Percentiles rank a stretch among this genome's conserved stretches.
These are phyloP conservation scores for Aspergillus nomiae DNA, from an alignment of 2,329 filamentous ascomycete species.

Conservation along the genomic window DNA sequence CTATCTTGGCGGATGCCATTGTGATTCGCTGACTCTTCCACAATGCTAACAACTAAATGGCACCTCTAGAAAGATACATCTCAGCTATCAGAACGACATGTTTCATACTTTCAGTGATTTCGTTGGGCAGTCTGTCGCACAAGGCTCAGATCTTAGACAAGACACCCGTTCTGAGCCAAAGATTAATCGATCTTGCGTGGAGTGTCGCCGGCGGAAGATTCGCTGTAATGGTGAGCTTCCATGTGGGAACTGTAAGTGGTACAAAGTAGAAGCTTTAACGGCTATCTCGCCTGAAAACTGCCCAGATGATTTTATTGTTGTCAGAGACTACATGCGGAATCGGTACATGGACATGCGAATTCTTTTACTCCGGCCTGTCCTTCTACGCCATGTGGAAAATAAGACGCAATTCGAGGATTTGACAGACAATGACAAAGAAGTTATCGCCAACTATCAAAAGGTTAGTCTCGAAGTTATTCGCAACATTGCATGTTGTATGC, in stretches of 20 bases:
- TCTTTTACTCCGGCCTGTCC: neutral
- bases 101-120: neutral
- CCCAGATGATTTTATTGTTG: neutral
- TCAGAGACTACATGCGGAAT: neutral
- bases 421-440: neutral
- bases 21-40: neutral
- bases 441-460: neutral
- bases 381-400: neutral
- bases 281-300: neutral
- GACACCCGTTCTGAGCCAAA: neutral
- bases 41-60: neutral
- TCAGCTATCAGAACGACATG: neutral
- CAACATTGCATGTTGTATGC: slow-evolving; percentile 2
- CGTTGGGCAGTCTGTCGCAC: neutral
- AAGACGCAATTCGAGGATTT: neutral
- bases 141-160: neutral
- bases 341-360: neutral
- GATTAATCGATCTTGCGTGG: slow-evolving; percentile 8
- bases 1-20: neutral
- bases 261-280: neutral
- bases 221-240: slow-evolving; percentile 11
- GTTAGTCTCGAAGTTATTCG: slow-evolving; percentile 7
- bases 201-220: slow-evolving; percentile 12
- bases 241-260: slow-evolving; percentile 12
- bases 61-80: neutral